Percentiles rank a stretch among this genome's conserved stretches.
These are phyloP conservation scores for Chrysanthemum makinoi DNA, from an alignment of 129 eudicot genomes.

Conservation along the genomic window DNA sequence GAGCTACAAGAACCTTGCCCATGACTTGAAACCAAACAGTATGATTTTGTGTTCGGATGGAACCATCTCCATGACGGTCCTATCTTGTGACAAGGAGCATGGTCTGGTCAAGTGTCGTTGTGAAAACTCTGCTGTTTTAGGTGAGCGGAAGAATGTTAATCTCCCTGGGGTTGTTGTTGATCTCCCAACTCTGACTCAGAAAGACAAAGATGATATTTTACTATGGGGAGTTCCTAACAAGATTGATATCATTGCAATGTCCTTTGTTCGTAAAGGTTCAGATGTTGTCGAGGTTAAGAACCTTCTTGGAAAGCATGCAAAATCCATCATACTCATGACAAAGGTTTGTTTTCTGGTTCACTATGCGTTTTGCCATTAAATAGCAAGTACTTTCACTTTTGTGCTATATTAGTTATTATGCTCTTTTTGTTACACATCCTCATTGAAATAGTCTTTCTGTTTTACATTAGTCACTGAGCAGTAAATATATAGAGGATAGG, in stretches of 20 bases:
- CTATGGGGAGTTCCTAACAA: not conserved
- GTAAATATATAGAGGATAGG: too few relatives aligned
- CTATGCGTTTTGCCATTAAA: too few relatives aligned
- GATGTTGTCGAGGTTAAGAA: not conserved
- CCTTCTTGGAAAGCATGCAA: not conserved
- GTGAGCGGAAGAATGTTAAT: not conserved
- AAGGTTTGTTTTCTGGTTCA: not conserved
- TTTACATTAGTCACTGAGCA: too few relatives aligned
- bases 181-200: slow-evolving; percentile 2
- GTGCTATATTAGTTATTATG: too few relatives aligned
- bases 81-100: not conserved
- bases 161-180: not conserved
- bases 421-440: too few relatives aligned
- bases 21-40: not conserved
- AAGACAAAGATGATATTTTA: not conserved
- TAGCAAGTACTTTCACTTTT: too few relatives aligned
- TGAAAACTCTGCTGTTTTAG: not conserved
- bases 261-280: slow-evolving; percentile 3
- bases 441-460: too few relatives aligned
- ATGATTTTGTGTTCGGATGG: slow-evolving; percentile 1
- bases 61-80: not conserved
- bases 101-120: not conserved
- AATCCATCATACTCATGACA: not conserved
- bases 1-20: not conserved
- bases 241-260: not conserved